Conservation (phyloP, 176 grass and related monocot genomes). For the Zea mays region Zm-B73-REFERENCE-NAM-5.0 NC_050104.1:151010501-151011000, state of each 20-base stretch:
- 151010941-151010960: not conserved
- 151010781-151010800: not conserved
- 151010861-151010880: not conserved
- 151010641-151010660: not conserved
- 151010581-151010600: not conserved
- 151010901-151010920: conserved; percentile 35
- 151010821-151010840: not conserved
- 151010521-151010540: no score
- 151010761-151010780: not conserved
- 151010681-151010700: not conserved
- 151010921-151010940: conserved; percentile 8
- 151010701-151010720: conserved; percentile 33
- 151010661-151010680: no score
- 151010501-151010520: no score
- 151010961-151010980: not conserved
- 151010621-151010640: conserved; percentile 22
- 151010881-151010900: not conserved
- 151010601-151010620: conserved; percentile 5
- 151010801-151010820: not conserved
- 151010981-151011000: not conserved
- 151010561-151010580: no score
- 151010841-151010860: not conserved
- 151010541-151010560: no score
- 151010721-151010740: not conserved
- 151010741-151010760: not conserved